These are phyloP conservation scores for Lentinula raphanica DNA, from an alignment of 768 basidiomycete genomes.

Conservation along the genomic window DNA sequence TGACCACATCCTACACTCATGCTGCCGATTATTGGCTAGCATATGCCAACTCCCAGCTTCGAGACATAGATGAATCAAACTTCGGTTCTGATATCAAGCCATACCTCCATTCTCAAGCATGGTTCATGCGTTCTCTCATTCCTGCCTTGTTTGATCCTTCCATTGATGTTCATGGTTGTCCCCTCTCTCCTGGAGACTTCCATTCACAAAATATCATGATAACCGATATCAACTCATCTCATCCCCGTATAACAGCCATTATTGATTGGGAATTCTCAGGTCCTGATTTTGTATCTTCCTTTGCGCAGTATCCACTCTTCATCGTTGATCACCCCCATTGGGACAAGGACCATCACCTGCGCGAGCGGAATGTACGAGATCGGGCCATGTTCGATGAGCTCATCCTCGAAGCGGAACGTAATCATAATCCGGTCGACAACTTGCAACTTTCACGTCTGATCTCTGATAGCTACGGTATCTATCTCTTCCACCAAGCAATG, in stretches of 20 bases:
- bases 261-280: slow-evolving; percentile 19
- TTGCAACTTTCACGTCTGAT: neutral
- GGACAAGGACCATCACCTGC: slow-evolving; percentile 5
- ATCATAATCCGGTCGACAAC: neutral
- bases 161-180: slow-evolving; percentile 11
- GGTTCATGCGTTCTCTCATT: slow-evolving; percentile 9
- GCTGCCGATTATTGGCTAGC: slow-evolving; percentile 7
- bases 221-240: slow-evolving; percentile 4
- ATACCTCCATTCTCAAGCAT: slow-evolving; percentile 7
- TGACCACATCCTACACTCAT: slow-evolving; percentile 2
- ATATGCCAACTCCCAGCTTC: slow-evolving; percentile 1
- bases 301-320: slow-evolving; percentile 8
- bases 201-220: slow-evolving; percentile 19
- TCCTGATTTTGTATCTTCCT: slow-evolving; percentile 5
- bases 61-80: slow-evolving; percentile 5
- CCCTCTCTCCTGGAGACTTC: slow-evolving; percentile 16
- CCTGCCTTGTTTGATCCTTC: slow-evolving; percentile 10
- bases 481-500: slow-evolving; percentile 7
- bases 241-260: slow-evolving; percentile 9
- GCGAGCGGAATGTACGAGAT: slow-evolving; percentile 8
- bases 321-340: slow-evolving; percentile 9
- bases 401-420: slow-evolving; percentile 5
- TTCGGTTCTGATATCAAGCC: slow-evolving; percentile 7
- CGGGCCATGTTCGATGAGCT: slow-evolving; percentile 6
- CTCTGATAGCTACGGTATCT: slow-evolving; percentile 1